Conservation (phyloP, 371 early-diverging fungal species). For the Mucor circinelloides region DNA sequence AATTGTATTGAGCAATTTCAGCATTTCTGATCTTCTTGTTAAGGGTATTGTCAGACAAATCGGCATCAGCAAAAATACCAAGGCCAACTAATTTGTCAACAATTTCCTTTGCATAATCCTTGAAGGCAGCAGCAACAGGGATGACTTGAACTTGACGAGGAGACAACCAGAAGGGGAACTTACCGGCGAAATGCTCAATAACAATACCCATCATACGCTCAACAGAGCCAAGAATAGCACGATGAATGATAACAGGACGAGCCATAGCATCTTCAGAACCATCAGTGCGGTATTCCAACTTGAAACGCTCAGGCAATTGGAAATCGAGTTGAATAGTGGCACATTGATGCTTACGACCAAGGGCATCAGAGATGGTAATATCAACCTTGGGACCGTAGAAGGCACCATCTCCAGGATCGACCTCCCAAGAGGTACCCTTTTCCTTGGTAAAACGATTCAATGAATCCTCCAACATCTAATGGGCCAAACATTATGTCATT, state of each 20-base stretch:
- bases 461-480: conserved; percentile 73
- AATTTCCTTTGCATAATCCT: conserved; percentile 70
- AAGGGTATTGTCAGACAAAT: conserved; percentile 85
- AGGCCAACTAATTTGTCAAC: conserved; percentile 58
- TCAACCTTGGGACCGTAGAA: conserved; percentile 99
- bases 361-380: conserved; percentile 95
- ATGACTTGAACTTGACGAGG: conserved; percentile 96
- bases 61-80: conserved; percentile 89
- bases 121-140: conserved; percentile 72
- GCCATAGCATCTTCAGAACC: conserved; percentile 54
- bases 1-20: conserved; percentile 88
- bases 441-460: conserved; percentile 68
- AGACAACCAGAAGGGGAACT: conserved; percentile 99
- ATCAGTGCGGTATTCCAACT: conserved; percentile 84
- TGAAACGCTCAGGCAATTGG: conserved; percentile 95
- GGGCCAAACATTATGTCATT: not conserved
- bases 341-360: conserved; percentile 94
- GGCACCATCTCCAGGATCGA: conserved; percentile 99
- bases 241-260: conserved; percentile 98
- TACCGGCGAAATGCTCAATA: conserved; percentile 95
- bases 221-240: conserved; percentile 98
- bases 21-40: conserved; percentile 95
- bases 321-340: conserved; percentile 99
- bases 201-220: conserved; percentile 99
- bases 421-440: conserved; percentile 73